These are phyloP conservation scores for Bertia moriformis DNA, from an alignment of 2,329 filamentous ascomycete genomes.

Conservation along the genomic window DNA sequence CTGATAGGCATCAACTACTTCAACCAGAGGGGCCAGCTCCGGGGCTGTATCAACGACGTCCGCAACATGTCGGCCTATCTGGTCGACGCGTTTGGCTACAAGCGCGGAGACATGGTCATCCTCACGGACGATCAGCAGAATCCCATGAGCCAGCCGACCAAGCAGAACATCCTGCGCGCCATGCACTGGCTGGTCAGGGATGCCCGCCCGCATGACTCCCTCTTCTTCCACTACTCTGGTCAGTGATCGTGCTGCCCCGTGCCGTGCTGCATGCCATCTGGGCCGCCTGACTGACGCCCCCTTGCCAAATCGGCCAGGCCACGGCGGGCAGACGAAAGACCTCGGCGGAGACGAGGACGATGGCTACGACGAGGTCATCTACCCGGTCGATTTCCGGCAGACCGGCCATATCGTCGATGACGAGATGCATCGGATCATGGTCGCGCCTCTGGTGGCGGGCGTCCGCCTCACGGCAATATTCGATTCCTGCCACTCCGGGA, in stretches of 20 bases:
- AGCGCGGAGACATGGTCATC: constrained; percentile 90
- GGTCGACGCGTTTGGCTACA: constrained; percentile 79
- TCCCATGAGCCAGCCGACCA: constrained; percentile 90
- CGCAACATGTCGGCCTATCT: constrained; percentile 92
- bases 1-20: constrained; percentile 97
- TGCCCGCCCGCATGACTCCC: constrained; percentile 76
- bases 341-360: constrained; percentile 69
- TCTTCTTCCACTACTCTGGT: constrained; percentile 97
- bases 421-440: constrained; percentile 66
- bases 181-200: constrained; percentile 99
- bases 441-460: constrained; percentile 36
- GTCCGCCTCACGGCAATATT: constrained; percentile 49
- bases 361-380: constrained; percentile 72
- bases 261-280: background rate
- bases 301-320: too few relatives aligned
- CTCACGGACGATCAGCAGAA: constrained; percentile 95
- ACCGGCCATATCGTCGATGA: constrained; percentile 74
- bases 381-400: constrained; percentile 67
- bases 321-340: constrained; percentile 71
- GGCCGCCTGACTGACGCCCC: background rate
- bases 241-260: constrained; percentile 12
- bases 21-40: constrained; percentile 73
- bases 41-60: constrained; percentile 93
- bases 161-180: constrained; percentile 82
- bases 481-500: constrained; percentile 54